phyloP scores from a whole-genome alignment of 2,329 filamentous ascomycete genomes.

The Diaporthe australafricana region DNA sequence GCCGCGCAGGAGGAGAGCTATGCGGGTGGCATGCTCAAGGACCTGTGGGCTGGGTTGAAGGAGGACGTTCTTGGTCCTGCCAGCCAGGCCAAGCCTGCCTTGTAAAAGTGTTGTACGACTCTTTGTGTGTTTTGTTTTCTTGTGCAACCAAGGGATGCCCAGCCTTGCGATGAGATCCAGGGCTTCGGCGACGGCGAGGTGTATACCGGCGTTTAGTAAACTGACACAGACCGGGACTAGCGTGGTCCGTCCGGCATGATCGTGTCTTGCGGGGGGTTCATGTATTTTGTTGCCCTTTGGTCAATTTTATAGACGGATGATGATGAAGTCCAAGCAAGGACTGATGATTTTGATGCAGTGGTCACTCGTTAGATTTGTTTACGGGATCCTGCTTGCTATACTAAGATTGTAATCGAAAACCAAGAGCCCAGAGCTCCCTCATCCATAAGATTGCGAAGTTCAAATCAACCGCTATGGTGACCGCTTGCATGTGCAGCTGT shows the following conservation, averaged over 20 bases:
- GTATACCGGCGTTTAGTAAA: slow-evolving; percentile 27
- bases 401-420: slow-evolving; percentile 31
- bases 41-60: slow-evolving; percentile 68
- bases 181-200: slow-evolving; percentile 6
- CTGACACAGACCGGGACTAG: slow-evolving; percentile 9
- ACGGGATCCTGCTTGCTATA: slow-evolving; percentile 22
- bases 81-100: slow-evolving; percentile 43
- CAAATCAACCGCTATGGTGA: not conserved
- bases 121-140: not conserved
- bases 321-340: not conserved
- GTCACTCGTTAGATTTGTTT: slow-evolving; percentile 23
- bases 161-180: not conserved
- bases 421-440: slow-evolving; percentile 7
- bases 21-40: slow-evolving; percentile 59
- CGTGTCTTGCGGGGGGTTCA: not conserved
- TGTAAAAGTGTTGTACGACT: not conserved
- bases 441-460: not conserved
- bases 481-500: too few species aligned
- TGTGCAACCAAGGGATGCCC: not conserved
- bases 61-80: slow-evolving; percentile 56
- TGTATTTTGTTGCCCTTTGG: not conserved
- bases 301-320: slow-evolving; percentile 20
- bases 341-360: slow-evolving; percentile 31
- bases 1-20: slow-evolving; percentile 46
- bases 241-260: slow-evolving; percentile 8